Conservation (phyloP, 305 asterid species). For the Fraxinus dipetala region DNA sequence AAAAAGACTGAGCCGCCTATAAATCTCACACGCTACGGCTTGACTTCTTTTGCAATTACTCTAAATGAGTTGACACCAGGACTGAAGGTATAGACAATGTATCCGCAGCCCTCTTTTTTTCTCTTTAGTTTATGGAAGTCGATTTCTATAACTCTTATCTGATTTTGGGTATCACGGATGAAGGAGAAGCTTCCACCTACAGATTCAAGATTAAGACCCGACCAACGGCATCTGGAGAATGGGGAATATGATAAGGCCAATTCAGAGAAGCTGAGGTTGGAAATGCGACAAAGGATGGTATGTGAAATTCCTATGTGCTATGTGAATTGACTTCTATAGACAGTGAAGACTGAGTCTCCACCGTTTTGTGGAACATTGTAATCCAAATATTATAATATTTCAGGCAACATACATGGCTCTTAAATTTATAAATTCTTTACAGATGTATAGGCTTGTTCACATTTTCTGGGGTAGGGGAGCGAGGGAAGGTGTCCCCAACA, state of each 20-base stretch:
- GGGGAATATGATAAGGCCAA: conserved; percentile 93
- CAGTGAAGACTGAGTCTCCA: not conserved
- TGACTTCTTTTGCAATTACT: conserved; percentile 81
- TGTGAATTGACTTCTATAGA: not conserved
- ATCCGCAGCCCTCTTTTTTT: not conserved
- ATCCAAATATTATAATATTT: not conserved
- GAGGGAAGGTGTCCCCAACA: not conserved
- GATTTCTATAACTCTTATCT: conserved; percentile 40
- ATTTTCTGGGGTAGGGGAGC: not conserved
- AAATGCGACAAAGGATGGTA: conserved; percentile 89
- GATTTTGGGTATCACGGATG: conserved; percentile 45
- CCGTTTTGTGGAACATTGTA: not conserved
- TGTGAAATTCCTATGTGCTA: not conserved
- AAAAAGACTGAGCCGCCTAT: conserved; percentile 53
- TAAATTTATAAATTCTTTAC: not conserved
- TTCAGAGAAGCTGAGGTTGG: conserved; percentile 81
- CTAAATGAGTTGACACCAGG: conserved; percentile 78
- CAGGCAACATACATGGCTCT: not conserved
- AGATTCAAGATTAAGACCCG: conserved; percentile 93
- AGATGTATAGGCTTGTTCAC: not conserved
- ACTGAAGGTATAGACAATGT: conserved; percentile 57
- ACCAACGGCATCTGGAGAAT: conserved; percentile 82
- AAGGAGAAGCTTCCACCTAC: conserved; percentile 99
- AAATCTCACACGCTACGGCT: conserved; percentile 72
- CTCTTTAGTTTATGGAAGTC: not conserved